Percentiles rank a stretch among this genome's conserved stretches.
These are phyloP conservation scores for Xylaria venustula DNA, from an alignment of 495 filamentous ascomycete genomes.

Conservation along the genomic window DNA sequence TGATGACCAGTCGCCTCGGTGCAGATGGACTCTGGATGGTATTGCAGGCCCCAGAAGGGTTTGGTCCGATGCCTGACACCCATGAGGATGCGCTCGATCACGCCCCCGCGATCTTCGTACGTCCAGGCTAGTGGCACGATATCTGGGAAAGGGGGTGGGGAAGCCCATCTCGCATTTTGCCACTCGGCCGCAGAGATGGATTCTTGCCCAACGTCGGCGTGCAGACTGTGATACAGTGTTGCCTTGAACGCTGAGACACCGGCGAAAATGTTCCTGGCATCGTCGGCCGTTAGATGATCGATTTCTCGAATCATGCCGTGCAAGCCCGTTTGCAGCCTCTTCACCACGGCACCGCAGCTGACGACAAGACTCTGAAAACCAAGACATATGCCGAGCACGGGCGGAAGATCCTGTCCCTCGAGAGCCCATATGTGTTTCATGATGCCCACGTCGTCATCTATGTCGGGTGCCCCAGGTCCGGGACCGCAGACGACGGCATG, in stretches of 20 bases:
- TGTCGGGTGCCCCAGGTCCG: constrained; percentile 66
- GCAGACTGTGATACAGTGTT: constrained; percentile 86
- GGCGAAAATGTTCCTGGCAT: constrained; percentile 40
- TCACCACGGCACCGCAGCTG: constrained; percentile 63
- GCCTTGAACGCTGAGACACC: constrained; percentile 60
- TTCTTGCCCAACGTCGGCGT: constrained; percentile 57
- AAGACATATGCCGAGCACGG: constrained; percentile 86
- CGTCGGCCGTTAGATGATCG: constrained; percentile 43
- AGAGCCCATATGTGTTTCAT: constrained; percentile 77
- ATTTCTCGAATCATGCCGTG: constrained; percentile 78
- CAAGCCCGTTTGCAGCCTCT: constrained; percentile 62
- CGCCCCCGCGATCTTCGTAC: constrained; percentile 41
- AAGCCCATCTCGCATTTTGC: constrained; percentile 30
- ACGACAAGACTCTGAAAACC: constrained; percentile 84
- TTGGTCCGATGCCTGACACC: constrained; percentile 64
- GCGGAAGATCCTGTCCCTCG: constrained; percentile 54
- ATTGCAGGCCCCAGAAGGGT: constrained; percentile 91
- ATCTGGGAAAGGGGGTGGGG: constrained; percentile 28
- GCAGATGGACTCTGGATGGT: constrained; percentile 92
- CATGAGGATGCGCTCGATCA: constrained; percentile 69
- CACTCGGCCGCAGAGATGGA: constrained; percentile 30
- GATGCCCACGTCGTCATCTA: constrained; percentile 69
- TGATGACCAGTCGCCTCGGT: constrained; percentile 65
- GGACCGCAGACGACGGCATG: constrained; percentile 79
- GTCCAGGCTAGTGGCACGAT: constrained; percentile 69